These are phyloP conservation scores for Pichia sp. DNA, from an alignment of 1,139 yeast species.

Conservation along the genomic window DNA sequence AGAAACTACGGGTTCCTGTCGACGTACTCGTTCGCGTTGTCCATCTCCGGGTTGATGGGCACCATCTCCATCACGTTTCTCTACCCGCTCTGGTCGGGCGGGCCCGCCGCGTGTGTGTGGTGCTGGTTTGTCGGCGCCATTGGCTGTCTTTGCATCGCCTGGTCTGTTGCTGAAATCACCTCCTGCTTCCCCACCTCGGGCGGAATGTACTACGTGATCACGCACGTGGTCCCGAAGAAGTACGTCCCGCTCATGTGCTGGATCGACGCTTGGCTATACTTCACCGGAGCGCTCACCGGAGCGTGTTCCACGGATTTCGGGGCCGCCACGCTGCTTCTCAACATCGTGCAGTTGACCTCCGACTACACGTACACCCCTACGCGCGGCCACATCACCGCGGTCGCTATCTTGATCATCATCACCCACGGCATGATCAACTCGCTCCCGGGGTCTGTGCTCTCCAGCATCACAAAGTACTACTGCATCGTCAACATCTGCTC, in stretches of 20 bases:
- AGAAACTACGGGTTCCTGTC: conserved; percentile 33
- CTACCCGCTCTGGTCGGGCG: conserved; percentile 43
- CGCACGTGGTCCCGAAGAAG: conserved; percentile 34
- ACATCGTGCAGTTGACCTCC: conserved; percentile 41
- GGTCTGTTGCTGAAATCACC: conserved; percentile 62
- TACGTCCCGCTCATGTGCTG: conserved; percentile 36
- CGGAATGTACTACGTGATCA: conserved; percentile 51
- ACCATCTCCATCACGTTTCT: conserved; percentile 33
- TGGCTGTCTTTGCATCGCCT: conserved; percentile 55
- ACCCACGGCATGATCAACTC: conserved; percentile 42
- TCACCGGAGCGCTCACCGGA: conserved; percentile 44
- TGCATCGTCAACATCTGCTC: conserved; percentile 41
- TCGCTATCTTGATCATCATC: conserved; percentile 38
- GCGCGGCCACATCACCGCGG: conserved; percentile 40
- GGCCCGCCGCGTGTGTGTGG: conserved; percentile 61
- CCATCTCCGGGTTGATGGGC: conserved; percentile 36
- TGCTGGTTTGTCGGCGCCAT: conserved; percentile 65
- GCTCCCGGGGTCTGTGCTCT: conserved; percentile 39
- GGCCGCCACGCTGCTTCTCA: conserved; percentile 38
- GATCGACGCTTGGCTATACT: conserved; percentile 44
- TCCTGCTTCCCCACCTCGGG: conserved; percentile 73
- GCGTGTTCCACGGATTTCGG: conserved; percentile 37
- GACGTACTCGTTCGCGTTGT: conserved; percentile 33
- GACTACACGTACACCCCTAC: conserved; percentile 39
- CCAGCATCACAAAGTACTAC: conserved; percentile 39